These are phyloP conservation scores for Cutaneotrichosporon curvatum DNA, from an alignment of 1,284 basidiomycete genomes.

Conservation along the genomic window DNA sequence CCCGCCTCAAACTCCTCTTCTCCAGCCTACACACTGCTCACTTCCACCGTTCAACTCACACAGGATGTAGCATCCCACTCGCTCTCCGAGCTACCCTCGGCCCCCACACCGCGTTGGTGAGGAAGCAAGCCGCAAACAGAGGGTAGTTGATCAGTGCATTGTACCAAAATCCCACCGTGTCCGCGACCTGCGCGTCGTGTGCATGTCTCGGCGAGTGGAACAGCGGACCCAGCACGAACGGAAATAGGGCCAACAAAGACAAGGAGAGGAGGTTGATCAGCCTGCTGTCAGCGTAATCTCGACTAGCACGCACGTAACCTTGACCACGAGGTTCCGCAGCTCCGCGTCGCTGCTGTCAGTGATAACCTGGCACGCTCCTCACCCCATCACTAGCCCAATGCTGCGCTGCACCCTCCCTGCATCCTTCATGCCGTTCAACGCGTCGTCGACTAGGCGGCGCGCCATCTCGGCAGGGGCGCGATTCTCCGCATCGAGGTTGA, in stretches of 20 bases:
- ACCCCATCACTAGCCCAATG: conserved; percentile 39
- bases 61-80: conserved; percentile 37
- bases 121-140: conserved; percentile 43
- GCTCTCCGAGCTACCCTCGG: conserved; percentile 40
- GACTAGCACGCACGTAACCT: conserved; percentile 31
- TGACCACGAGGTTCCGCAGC: conserved; percentile 37
- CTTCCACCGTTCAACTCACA: conserved; percentile 18
- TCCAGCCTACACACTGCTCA: neutral
- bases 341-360: conserved; percentile 37
- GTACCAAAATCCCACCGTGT: conserved; percentile 40
- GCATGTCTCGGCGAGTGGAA: conserved; percentile 7
- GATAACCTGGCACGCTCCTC: conserved; percentile 8
- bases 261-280: conserved; percentile 46
- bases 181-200: neutral
- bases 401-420: conserved; percentile 33
- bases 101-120: conserved; percentile 44
- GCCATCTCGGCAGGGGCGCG: neutral
- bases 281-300: conserved; percentile 15
- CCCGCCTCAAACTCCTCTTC: too few relatives aligned
- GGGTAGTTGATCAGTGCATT: conserved; percentile 44
- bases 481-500: neutral
- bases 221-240: conserved; percentile 36
- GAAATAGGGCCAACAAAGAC: conserved; percentile 37
- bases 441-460: neutral
- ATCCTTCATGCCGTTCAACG: conserved; percentile 27